phyloP scores from a whole-genome alignment of 2,329 filamentous ascomycete genomes.

The Monilinia vaccinii-corymbosi region DNA sequence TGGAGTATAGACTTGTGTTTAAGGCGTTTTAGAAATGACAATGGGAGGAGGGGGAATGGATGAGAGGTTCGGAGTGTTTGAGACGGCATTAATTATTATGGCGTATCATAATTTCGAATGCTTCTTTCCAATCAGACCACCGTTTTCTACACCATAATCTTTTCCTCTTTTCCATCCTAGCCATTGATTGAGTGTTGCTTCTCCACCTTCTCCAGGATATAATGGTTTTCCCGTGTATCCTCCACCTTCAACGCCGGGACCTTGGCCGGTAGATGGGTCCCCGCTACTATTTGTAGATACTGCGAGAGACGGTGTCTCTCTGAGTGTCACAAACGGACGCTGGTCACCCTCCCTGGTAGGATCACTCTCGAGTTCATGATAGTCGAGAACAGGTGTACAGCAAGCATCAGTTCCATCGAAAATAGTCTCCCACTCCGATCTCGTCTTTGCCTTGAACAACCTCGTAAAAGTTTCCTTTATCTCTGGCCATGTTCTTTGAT shows the following conservation, averaged over 20 bases:
- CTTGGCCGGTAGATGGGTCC: slow-evolving; percentile 42
- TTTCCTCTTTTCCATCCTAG: slow-evolving; percentile 64
- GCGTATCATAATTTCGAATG: slow-evolving; percentile 36
- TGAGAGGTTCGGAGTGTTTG: background rate
- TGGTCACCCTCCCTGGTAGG: slow-evolving; percentile 54
- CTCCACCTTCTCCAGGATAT: slow-evolving; percentile 60
- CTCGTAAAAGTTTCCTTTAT: slow-evolving; percentile 51
- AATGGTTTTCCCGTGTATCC: slow-evolving; percentile 58
- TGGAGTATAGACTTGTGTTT: slow-evolving; percentile 4
- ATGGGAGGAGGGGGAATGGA: background rate
- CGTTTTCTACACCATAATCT: slow-evolving; percentile 59
- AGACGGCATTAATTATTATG: background rate
- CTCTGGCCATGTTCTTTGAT: slow-evolving; percentile 58
- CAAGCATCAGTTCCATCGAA: slow-evolving; percentile 93
- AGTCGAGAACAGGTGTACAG: slow-evolving; percentile 76
- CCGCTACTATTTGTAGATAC: slow-evolving; percentile 40
- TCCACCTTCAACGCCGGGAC: slow-evolving; percentile 52
- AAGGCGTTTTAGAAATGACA: background rate
- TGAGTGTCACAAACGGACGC: slow-evolving; percentile 60
- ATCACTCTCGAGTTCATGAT: slow-evolving; percentile 55
- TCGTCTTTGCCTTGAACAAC: slow-evolving; percentile 60
- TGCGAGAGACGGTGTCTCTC: slow-evolving; percentile 58
- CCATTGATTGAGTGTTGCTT: slow-evolving; percentile 62
- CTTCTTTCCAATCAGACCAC: slow-evolving; percentile 46
- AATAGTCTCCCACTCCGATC: slow-evolving; percentile 71